Evolutionary conservation across 164 flowering plant species (phyloP).

Genomic region (Aristolochia fimbriata): DNA sequence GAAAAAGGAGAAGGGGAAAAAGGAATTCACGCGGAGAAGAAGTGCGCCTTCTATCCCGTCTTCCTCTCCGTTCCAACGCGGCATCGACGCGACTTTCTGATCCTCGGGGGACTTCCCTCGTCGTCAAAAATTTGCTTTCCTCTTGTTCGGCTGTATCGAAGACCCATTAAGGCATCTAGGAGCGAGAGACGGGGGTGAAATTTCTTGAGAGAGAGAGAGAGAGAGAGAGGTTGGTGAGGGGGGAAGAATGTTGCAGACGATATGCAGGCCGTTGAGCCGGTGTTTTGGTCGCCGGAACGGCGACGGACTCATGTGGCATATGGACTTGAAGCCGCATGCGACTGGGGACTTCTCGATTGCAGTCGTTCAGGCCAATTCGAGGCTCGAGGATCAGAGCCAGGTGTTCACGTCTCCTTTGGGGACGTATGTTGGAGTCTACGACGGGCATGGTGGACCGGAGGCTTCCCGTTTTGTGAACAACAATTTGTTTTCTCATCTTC

Average conservation of each 20-base stretch:
- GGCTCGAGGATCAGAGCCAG: slow-evolving; percentile 49
- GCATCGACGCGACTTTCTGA: slow-evolving; percentile 2
- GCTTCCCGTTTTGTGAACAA: slow-evolving; percentile 47
- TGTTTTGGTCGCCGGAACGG: slow-evolving; percentile 25
- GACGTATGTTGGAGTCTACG: slow-evolving; percentile 51
- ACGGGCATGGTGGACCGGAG: slow-evolving; percentile 64
- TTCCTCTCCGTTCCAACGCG: neutral
- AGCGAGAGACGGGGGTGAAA: slow-evolving; percentile 1
- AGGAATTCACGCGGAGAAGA: neutral
- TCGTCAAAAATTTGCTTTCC: neutral
- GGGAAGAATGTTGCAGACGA: slow-evolving; percentile 12
- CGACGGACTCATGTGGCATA: slow-evolving; percentile 40
- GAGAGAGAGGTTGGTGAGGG: neutral
- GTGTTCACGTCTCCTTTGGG: slow-evolving; percentile 40
- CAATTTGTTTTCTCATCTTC: slow-evolving; percentile 30
- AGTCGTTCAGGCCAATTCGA: slow-evolving; percentile 49
- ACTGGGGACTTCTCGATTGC: slow-evolving; percentile 57
- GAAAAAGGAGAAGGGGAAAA: neutral
- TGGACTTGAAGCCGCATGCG: slow-evolving; percentile 40
- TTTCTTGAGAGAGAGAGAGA: neutral
- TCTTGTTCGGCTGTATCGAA: neutral
- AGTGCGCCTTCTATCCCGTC: neutral
- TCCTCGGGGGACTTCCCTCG: neutral
- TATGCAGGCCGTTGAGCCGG: slow-evolving; percentile 18
- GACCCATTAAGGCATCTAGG: neutral